These are phyloP conservation scores for Globisporangium polare DNA, from an alignment of 352 stramenopile genomes.

Conservation along the genomic window DNA sequence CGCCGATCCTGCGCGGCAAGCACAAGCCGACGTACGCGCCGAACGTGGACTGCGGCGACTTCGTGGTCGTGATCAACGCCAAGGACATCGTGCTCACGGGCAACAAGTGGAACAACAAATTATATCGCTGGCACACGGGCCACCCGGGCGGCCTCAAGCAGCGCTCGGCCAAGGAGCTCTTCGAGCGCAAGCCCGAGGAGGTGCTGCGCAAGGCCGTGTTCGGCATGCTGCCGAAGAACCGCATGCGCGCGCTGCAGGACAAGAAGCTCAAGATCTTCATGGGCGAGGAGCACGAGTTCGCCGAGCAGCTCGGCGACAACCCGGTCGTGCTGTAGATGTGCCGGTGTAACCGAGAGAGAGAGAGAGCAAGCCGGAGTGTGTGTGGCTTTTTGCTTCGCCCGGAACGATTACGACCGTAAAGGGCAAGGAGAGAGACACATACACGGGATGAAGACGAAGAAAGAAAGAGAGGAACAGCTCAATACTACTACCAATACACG, in stretches of 20 bases:
- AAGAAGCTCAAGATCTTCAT: slow-evolving; percentile 97
- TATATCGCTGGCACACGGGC: slow-evolving; percentile 98
- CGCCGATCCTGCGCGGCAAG: slow-evolving; percentile 96
- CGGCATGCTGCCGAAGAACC: slow-evolving; percentile 98
- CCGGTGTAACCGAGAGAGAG: neutral
- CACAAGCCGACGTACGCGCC: slow-evolving; percentile 98
- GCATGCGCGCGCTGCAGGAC: slow-evolving; percentile 92
- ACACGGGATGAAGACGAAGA: neutral
- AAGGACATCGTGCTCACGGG: slow-evolving; percentile 94
- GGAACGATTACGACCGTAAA: neutral
- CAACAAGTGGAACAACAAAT: slow-evolving; percentile 96
- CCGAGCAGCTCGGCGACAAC: slow-evolving; percentile 83
- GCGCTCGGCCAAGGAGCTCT: slow-evolving; percentile 92
- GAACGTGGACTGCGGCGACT: slow-evolving; percentile 98
- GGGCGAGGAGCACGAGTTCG: slow-evolving; percentile 91
- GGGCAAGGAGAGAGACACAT: neutral
- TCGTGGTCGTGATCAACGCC: slow-evolving; percentile 97
- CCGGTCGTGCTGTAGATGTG: slow-evolving; percentile 67
- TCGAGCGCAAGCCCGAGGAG: slow-evolving; percentile 93
- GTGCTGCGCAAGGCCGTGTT: slow-evolving; percentile 95
- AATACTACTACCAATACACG: slow-evolving; percentile 5
- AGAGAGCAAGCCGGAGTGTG: neutral
- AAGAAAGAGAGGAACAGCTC: neutral
- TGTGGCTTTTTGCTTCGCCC: too few relatives aligned
- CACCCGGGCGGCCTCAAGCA: slow-evolving; percentile 97